Evolutionary conservation across 2,329 filamentous ascomycete genomes (phyloP).

Genomic region (Diplodia sapinea): DNA sequence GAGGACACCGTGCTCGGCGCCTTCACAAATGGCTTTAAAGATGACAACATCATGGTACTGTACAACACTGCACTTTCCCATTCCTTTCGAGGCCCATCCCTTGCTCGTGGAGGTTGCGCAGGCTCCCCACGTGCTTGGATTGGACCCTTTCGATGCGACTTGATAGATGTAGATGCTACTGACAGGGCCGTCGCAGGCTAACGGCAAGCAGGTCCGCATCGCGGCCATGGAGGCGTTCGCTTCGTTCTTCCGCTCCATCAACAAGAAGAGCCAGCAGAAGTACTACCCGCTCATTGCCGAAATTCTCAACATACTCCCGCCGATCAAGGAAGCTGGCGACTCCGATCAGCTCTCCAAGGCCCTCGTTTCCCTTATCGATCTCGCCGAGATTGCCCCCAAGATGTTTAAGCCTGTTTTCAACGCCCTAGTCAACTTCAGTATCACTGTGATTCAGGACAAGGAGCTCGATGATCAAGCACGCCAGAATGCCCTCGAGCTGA

Average conservation of each 20-base stretch:
- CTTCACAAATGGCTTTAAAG: conserved; percentile 90
- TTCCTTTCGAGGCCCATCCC: too few relatives aligned
- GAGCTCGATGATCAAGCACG: conserved; percentile 87
- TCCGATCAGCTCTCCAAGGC: conserved; percentile 91
- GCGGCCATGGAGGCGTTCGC: conserved; percentile 97
- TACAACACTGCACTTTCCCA: conserved; percentile 37
- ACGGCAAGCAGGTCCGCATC: conserved; percentile 72
- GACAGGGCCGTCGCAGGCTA: conserved; percentile 2
- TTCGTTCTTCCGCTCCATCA: conserved; percentile 89
- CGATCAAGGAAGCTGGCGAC: conserved; percentile 88
- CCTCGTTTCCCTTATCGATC: conserved; percentile 87
- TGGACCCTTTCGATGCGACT: not conserved
- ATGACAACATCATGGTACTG: conserved; percentile 77
- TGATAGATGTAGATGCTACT: conserved; percentile 27
- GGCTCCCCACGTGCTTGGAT: not conserved
- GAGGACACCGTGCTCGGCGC: conserved; percentile 87
- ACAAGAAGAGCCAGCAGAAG: conserved; percentile 85
- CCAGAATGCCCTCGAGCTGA: conserved; percentile 93
- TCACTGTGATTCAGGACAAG: conserved; percentile 94
- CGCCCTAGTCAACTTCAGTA: conserved; percentile 88
- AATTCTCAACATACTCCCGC: conserved; percentile 91
- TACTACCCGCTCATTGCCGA: conserved; percentile 88
- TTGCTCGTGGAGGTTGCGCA: not conserved
- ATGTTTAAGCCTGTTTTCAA: conserved; percentile 98
- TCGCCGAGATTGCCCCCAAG: conserved; percentile 91